phyloP scores from a whole-genome alignment of 148 eudicot species.

The Nepenthes gracilis region DNA sequence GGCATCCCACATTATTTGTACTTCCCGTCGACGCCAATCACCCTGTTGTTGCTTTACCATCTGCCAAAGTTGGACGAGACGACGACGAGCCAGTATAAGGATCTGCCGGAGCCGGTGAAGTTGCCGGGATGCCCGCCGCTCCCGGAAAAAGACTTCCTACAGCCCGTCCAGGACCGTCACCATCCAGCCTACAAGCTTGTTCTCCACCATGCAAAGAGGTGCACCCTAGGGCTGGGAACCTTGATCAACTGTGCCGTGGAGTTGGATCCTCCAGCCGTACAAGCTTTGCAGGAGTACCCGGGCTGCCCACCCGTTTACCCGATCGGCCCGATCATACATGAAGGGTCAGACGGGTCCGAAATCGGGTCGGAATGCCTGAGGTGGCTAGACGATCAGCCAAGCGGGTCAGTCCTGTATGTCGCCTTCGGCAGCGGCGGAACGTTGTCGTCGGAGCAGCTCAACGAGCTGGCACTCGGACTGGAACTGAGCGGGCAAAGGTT shows the following conservation, averaged over 20 bases:
- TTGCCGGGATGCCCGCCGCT: conserved; percentile 10
- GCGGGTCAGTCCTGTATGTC: conserved; percentile 14
- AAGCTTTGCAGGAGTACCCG: conserved; percentile 8
- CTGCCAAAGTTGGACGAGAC: conserved; percentile 5
- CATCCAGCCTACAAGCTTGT: conserved; percentile 14
- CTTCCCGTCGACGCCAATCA: conserved; percentile 28
- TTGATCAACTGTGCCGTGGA: conserved; percentile 9
- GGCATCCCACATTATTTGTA: conserved; percentile 18
- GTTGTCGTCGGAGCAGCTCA: conserved; percentile 10
- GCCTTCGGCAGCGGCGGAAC: conserved; percentile 23
- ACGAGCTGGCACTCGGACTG: conserved; percentile 18
- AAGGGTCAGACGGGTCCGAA: not conserved
- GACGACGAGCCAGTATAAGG: conserved; percentile 6
- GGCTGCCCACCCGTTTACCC: conserved; percentile 22
- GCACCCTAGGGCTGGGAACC: conserved; percentile 7
- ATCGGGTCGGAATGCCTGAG: conserved; percentile 7
- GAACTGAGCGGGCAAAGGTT: conserved; percentile 21
- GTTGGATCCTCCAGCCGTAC: conserved; percentile 8
- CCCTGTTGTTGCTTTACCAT: conserved; percentile 6
- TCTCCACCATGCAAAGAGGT: conserved; percentile 12
- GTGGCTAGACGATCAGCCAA: conserved; percentile 21
- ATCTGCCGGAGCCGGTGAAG: conserved; percentile 6
- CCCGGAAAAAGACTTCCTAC: conserved; percentile 9
- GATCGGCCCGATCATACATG: conserved; percentile 20
- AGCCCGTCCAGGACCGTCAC: conserved; percentile 18